Conservation (phyloP, 164 flowering plant species). For the Dillenia suffruticosa region DNA sequence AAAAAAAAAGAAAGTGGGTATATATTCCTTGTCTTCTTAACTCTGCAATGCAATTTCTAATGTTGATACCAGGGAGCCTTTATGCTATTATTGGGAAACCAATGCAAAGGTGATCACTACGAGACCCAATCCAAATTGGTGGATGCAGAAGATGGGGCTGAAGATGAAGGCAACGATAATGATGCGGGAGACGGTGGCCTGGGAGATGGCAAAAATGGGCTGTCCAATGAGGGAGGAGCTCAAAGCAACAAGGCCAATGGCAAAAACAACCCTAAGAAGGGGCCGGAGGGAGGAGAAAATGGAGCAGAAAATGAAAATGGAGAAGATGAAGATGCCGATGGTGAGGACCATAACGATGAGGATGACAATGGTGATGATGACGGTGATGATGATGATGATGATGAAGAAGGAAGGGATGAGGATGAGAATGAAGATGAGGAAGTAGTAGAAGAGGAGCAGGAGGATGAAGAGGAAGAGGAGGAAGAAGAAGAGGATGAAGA, state of each 20-base stretch:
- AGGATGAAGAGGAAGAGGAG: slow-evolving; percentile 17
- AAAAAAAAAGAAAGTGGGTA: too few species aligned
- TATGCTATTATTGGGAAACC: too few species aligned
- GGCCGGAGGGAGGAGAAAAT: slow-evolving; percentile 8
- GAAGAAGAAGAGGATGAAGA: slow-evolving; percentile 38
- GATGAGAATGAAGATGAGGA: slow-evolving; percentile 18
- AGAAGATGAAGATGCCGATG: slow-evolving; percentile 17
- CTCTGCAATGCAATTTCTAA: too few species aligned
- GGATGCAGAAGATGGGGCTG: neutral
- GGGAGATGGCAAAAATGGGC: slow-evolving; percentile 19
- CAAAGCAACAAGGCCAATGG: slow-evolving; percentile 12
- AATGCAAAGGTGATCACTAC: too few species aligned
- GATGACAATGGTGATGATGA: slow-evolving; percentile 16
- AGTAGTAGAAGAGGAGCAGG: slow-evolving; percentile 6
- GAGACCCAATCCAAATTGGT: too few species aligned
- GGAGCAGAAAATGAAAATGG: slow-evolving; percentile 2
- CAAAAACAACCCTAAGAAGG: slow-evolving; percentile 22
- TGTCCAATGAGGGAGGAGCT: slow-evolving; percentile 18
- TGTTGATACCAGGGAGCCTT: too few species aligned
- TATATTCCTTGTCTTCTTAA: too few species aligned
- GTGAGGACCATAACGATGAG: slow-evolving; percentile 13
- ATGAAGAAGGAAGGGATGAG: slow-evolving; percentile 20
- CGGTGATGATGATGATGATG: slow-evolving; percentile 15
- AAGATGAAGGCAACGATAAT: slow-evolving; percentile 3
- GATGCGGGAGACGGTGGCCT: slow-evolving; percentile 13